Evolutionary conservation across 75 land plant species (phyloP), one percentile per base, ranked within the genome.

Genomic region (Cunninghamia lanceolata): DNA sequence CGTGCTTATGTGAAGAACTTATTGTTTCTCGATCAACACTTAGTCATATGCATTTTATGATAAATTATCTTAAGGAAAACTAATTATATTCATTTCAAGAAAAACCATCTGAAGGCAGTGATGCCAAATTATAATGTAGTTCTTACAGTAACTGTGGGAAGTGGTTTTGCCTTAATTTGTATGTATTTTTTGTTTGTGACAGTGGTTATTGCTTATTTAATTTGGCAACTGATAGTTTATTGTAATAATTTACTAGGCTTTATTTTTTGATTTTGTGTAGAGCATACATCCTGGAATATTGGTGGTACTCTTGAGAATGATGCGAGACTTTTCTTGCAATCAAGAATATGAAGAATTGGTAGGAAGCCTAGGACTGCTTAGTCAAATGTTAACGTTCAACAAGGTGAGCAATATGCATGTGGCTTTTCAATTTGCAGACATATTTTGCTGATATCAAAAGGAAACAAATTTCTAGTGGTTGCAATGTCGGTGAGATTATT

Each of bases 301-400:
- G 66, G 89, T 96, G 36, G 68, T 96, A 66, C 88, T 95, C 38
- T 85, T 95, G 43, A 92, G 92, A 28, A 83, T 95, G 87, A 90
- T 92, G 25, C 93, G 89, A 71, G 87, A 79, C 34, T 76, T 85
- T 43, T 86, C 93, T 83, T 77, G 81, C 39, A 52, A 84, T 36
- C 84, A 86, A 81, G 86, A 78, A 42, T 83, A 82, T 84, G 94
- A 92, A 28, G 98, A 96, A 82, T 82, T 84, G 17, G 38, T 79
- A 79, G 88, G 85, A 74, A 92, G 82, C 56, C 90, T 96, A 40
- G 91, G 93, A 78, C 85, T 96, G 53, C 85, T 96, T n/a, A 68
- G 85, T 86, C 91, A 90, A 42, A 80, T 96, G 88, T 80, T 91
- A 25, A 87, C 92, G 9, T 91, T 88, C 85, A 94, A 94, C 85